Base-by-base conservation (phyloP, 495 filamentous ascomycete species). In the Echria macrotheca region DNA sequence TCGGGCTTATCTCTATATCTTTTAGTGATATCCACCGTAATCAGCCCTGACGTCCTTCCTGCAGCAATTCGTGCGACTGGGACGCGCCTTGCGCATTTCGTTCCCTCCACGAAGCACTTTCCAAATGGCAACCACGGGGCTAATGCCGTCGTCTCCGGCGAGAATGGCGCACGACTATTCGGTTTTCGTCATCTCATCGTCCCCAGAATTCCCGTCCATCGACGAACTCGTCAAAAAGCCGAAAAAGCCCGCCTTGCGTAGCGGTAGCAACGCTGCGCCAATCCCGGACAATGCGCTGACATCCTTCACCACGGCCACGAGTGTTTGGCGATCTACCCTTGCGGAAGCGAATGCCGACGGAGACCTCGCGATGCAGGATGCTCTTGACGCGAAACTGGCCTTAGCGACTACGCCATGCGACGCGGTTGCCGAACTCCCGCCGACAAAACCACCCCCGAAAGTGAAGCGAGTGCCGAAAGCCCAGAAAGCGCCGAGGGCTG, bases 151-250 rank as follows among this genome's bases (percentile, higher is more conserved):
- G 11, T 70, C 74, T 31, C 70, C 70, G 0, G 45, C 53, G 4
- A 49, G 54, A 35, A 57, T 58, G 52, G 22, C 50, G 21, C 49
- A 44, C 2, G 49, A 62, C 21, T 49, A 60, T 5, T 49, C 62
- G 5, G 39, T 61, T 25, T 31, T 64, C 18, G 33, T 74, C 25
- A 67, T 67, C 2, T 75, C 75, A 0, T 78, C 75, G 8, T 76
- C 73, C 0, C 71, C 72, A 7, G 67, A 63, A 18, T 53, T 76
- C 1, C 74, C 74, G 9, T 67, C 71, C 2, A 57, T 74, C 5
- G 49, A 53, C 38, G 68, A 75, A 2, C 52, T 74, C 22, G 41
- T 71, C 5, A 72, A 63, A 35, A 56, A 40, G 6, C 42, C 60
- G 19, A 60, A 63, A 40, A 58, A 56, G 3, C 49, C 63, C 6